phyloP scores from a whole-genome alignment of 192 early-diverging fungal genomes.

The Mycoemilia scoparia region DNA sequence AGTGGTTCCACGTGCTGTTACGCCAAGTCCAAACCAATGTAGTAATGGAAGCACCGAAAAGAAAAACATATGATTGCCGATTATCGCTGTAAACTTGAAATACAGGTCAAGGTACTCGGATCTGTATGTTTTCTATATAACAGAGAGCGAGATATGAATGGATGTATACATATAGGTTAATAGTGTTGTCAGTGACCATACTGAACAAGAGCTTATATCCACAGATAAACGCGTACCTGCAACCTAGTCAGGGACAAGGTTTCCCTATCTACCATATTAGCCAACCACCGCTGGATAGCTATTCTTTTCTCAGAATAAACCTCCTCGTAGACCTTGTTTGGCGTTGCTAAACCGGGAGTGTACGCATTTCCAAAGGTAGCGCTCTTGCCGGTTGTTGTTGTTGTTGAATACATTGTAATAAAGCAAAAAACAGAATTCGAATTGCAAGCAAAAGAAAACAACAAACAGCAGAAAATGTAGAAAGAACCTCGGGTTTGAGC shows the following conservation, averaged over 20 bases:
- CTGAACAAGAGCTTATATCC: too few relatives aligned
- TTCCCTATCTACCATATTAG: slow-evolving; percentile 19
- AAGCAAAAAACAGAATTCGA: slow-evolving; percentile 4
- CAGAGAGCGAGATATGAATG: too few relatives aligned
- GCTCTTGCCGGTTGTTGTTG: slow-evolving; percentile 30
- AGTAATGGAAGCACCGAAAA: slow-evolving; percentile 59
- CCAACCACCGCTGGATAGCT: slow-evolving; percentile 8
- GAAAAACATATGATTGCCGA: slow-evolving; percentile 81
- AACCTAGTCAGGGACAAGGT: slow-evolving; percentile 5
- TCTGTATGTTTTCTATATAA: slow-evolving; percentile 14
- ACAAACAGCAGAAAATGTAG: slow-evolving; percentile 2
- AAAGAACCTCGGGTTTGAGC: too few relatives aligned
- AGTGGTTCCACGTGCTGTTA: slow-evolving; percentile 31
- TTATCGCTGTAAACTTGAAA: slow-evolving; percentile 50
- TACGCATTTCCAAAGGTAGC: slow-evolving; percentile 5
- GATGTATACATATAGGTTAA: too few relatives aligned
- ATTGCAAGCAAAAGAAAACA: slow-evolving; percentile 2
- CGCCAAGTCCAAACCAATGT: slow-evolving; percentile 60
- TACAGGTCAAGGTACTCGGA: slow-evolving; percentile 32
- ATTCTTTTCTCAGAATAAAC: slow-evolving; percentile 17
- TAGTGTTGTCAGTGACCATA: too few relatives aligned
- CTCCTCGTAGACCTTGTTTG: slow-evolving; percentile 15
- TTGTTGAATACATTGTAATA: slow-evolving; percentile 8
- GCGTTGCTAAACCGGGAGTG: slow-evolving; percentile 8
- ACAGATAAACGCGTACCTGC: too few relatives aligned